Conservation (phyloP, 805 yeast species). For the Monosporozyma servazzii region DNA sequence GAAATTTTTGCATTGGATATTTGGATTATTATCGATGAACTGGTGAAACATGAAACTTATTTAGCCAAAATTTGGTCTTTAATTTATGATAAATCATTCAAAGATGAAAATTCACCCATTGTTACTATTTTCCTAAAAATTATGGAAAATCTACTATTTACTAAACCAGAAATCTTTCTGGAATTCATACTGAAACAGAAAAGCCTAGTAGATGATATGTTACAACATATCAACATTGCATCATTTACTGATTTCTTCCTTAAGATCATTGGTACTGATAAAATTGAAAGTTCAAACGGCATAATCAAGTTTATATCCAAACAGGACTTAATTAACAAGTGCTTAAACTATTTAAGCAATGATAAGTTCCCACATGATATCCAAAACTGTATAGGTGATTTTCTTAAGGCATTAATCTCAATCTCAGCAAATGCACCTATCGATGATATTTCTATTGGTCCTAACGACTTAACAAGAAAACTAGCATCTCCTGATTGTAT, state of each 20-base stretch:
- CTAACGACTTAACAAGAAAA: conserved; percentile 80
- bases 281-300: conserved; percentile 78
- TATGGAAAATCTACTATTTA: conserved; percentile 75
- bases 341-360: conserved; percentile 51
- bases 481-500: conserved; percentile 64
- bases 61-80: conserved; percentile 69
- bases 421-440: conserved; percentile 85
- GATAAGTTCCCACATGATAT: conserved; percentile 50
- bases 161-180: conserved; percentile 40
- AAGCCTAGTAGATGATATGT: conserved; percentile 42
- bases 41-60: conserved; percentile 59
- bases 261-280: conserved; percentile 83
- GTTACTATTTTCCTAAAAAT: conserved; percentile 79
- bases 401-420: conserved; percentile 81
- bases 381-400: conserved; percentile 88
- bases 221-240: conserved; percentile 73
- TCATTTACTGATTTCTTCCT: conserved; percentile 82
- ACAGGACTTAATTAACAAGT: conserved; percentile 61
- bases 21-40: conserved; percentile 82
- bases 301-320: conserved; percentile 63
- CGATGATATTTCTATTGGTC: conserved; percentile 73
- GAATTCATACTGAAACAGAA: conserved; percentile 13
- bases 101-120: conserved; percentile 58
- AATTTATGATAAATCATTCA: conserved; percentile 43
- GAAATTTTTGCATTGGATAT: conserved; percentile 85